Conservation (phyloP, 2,329 filamentous ascomycete species). For the Diplocarpon mali region DNA sequence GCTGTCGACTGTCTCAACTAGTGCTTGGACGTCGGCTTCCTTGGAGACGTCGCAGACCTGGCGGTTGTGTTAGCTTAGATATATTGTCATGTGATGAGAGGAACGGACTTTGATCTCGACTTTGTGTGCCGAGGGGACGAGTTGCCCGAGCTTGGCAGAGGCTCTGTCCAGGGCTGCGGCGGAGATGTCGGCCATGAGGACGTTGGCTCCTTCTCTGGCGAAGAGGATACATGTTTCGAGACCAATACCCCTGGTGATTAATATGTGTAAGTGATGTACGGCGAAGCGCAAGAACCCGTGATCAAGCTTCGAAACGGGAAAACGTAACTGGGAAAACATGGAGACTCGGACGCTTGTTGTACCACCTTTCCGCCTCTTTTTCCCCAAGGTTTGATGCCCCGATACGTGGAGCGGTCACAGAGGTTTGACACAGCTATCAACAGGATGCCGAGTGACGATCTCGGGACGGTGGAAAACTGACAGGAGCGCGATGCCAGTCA, state of each 20-base stretch:
- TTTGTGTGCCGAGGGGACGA: conserved; percentile 40
- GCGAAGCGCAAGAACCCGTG: no score
- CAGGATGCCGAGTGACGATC: no score
- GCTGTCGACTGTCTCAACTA: conserved; percentile 49
- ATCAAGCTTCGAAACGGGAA: background rate
- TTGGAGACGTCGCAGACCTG: conserved; percentile 55
- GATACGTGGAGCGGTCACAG: background rate
- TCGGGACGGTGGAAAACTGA: background rate
- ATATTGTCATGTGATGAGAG: background rate
- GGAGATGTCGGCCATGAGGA: conserved; percentile 62
- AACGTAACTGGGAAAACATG: background rate
- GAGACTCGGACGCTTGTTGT: background rate
- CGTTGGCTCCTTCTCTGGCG: conserved; percentile 56
- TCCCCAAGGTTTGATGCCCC: background rate
- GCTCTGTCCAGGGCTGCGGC: conserved; percentile 52
- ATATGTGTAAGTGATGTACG: no score
- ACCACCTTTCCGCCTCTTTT: no score
- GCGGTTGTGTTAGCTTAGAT: conserved; percentile 1
- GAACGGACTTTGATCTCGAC: conserved; percentile 33
- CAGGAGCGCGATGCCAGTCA: background rate
- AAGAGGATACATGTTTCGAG: conserved; percentile 66
- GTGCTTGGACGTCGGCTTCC: conserved; percentile 50
- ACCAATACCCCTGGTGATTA: conserved; percentile 54
- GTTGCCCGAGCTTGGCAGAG: conserved; percentile 45
- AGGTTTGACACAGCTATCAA: no score